Base-by-base conservation (phyloP, 257 asterid species). In the Nicotiana noctiflora region DNA sequence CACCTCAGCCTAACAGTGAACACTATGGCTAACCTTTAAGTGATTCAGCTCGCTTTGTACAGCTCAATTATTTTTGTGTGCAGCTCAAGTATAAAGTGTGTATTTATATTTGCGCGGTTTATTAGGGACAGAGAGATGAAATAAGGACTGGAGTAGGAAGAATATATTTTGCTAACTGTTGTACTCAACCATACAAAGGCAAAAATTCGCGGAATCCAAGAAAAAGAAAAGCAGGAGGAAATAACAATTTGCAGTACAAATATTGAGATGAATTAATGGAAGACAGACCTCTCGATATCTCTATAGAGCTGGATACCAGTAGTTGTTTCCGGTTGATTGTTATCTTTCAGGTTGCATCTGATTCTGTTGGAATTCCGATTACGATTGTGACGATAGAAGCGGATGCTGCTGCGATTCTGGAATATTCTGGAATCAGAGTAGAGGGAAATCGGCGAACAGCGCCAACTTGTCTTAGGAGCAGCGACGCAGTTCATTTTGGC, bases 201-300 rank as follows among this genome's bases (percentile, higher is more conserved):
- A 14, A 14, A 53, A 53, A 14, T 53, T 2, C 1, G 19, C 21
- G 3, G 7, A 53, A 53, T 53, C 21, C 8, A 15, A 40, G 44
- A 8, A 65, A 65, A 31, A 27, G 13, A 40, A 65, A 65, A 65
- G 3, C 21, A 29, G 19, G 4, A 18, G 25, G 55, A 29, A 21
- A 31, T 59, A 4, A 21, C 29, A 40, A 40, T 40, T 40, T 7
- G 46, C 46, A 40, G 46, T 3, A 14, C 8, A 56, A 27, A 75
- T 34, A 15, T 57, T 12, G 56, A 60, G 56, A 60, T 19, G 15
- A 76, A 9, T 18, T 60, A 75, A 65, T 9, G 12, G 17, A 40
- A 15, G 53, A 4, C 46, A 13, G 14, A 93, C 98, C 98, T 91
- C 83, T 94, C 98, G 82, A 93, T 93, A 82, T 94, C 96, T 86